Evolutionary conservation across 2,329 filamentous ascomycete species (phyloP).

Genomic region (Hypoxylon sp.): DNA sequence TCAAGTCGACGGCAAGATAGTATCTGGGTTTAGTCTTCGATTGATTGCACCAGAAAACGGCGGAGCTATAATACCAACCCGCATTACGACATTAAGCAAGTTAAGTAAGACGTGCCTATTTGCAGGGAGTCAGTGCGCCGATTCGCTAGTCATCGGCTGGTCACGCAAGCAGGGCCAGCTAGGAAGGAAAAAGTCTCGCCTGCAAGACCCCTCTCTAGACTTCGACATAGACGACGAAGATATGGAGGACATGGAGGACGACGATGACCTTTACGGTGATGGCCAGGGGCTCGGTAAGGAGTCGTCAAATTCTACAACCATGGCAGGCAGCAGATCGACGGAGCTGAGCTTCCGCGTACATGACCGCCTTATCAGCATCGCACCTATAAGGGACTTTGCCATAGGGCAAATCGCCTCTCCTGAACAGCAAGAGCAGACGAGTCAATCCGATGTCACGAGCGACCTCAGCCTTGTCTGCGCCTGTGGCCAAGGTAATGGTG

Average conservation of each 20-base stretch:
- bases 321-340: slow-evolving; percentile 59
- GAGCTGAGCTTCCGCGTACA: slow-evolving; percentile 78
- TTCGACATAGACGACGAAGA: slow-evolving; percentile 61
- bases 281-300: slow-evolving; percentile 53
- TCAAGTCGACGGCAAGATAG: slow-evolving; percentile 86
- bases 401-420: slow-evolving; percentile 65
- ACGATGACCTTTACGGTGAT: slow-evolving; percentile 69
- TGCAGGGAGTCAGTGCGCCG: slow-evolving; percentile 81
- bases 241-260: slow-evolving; percentile 67
- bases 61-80: slow-evolving; percentile 66
- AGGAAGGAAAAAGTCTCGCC: slow-evolving; percentile 69
- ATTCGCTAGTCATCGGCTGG: slow-evolving; percentile 86
- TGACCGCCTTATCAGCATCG: slow-evolving; percentile 79
- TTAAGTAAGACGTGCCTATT: slow-evolving; percentile 78
- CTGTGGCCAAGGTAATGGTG: slow-evolving; percentile 70
- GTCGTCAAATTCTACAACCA: slow-evolving; percentile 48
- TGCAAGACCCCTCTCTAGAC: slow-evolving; percentile 61
- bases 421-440: slow-evolving; percentile 55
- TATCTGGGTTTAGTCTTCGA: slow-evolving; percentile 83
- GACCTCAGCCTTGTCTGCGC: slow-evolving; percentile 67
- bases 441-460: slow-evolving; percentile 58
- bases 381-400: slow-evolving; percentile 78
- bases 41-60: slow-evolving; percentile 69
- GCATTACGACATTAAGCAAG: slow-evolving; percentile 73
- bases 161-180: slow-evolving; percentile 68